Conservation (phyloP, 164 flowering plant genomes). For the Stephania cephalantha region DNA sequence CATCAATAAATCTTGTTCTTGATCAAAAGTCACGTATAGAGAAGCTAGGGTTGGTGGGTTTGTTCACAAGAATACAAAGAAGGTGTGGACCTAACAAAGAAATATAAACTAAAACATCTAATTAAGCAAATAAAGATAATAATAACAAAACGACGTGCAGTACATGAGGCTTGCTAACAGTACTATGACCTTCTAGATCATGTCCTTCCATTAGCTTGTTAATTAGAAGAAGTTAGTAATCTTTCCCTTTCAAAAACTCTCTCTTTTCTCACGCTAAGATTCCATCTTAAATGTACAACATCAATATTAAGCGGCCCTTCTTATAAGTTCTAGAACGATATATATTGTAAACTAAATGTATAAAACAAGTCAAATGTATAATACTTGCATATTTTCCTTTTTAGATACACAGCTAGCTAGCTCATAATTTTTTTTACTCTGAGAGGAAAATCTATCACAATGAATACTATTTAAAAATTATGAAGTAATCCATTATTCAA, state of each 20-base stretch:
- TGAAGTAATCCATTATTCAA: too few relatives aligned
- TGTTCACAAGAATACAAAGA: neutral
- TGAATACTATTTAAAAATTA: too few relatives aligned
- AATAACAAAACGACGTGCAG: neutral
- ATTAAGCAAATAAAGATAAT: neutral
- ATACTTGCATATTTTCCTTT: too few relatives aligned
- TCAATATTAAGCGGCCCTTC: too few relatives aligned
- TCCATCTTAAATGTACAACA: neutral
- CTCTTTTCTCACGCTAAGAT: neutral
- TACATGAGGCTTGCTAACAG: neutral
- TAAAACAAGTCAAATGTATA: too few relatives aligned
- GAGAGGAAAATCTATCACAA: too few relatives aligned
- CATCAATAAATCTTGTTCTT: neutral
- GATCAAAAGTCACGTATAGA: neutral
- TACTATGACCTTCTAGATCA: neutral
- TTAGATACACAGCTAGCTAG: too few relatives aligned
- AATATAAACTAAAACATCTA: constrained; percentile 10
- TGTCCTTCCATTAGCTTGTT: neutral
- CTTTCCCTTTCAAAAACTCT: neutral
- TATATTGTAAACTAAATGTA: too few relatives aligned
- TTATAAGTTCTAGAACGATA: neutral
- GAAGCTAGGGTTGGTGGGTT: neutral
- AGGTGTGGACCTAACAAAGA: neutral
- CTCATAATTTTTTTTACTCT: too few relatives aligned
- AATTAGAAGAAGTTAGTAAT: neutral